Conservation (phyloP, 352 stramenopile species). For the Pythium graminicola region DNA sequence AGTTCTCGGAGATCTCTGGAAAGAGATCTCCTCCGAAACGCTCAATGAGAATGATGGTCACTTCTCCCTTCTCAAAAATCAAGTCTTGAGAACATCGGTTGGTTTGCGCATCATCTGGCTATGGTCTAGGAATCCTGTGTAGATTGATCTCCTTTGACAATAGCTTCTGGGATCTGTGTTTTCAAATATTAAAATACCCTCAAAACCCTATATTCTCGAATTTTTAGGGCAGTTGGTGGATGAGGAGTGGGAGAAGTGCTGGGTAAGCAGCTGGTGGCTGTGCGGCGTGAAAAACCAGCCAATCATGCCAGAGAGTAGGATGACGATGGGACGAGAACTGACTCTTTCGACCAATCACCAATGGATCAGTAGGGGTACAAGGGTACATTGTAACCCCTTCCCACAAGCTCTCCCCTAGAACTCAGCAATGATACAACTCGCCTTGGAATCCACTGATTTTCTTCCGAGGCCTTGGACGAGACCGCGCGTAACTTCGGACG, state of each 20-base stretch:
- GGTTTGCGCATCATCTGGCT: too few relatives aligned
- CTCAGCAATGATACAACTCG: slow-evolving; percentile 22
- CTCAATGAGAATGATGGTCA: neutral
- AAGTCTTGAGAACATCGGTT: too few relatives aligned
- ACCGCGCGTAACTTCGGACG: too few relatives aligned
- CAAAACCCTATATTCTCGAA: slow-evolving; percentile 7
- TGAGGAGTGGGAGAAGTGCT: slow-evolving; percentile 4
- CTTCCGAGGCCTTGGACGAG: neutral
- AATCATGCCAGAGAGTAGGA: slow-evolving; percentile 14
- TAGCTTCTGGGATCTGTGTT: neutral
- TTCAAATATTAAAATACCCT: neutral
- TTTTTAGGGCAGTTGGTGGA: neutral
- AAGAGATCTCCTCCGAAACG: neutral
- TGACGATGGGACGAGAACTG: slow-evolving; percentile 16
- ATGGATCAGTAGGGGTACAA: neutral
- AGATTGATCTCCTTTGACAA: neutral
- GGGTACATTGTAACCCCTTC: slow-evolving; percentile 13
- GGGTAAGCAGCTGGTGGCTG: slow-evolving; percentile 10
- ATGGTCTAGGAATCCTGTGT: neutral
- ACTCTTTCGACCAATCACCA: slow-evolving; percentile 19
- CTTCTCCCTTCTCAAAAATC: too few relatives aligned
- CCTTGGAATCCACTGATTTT: slow-evolving; percentile 21
- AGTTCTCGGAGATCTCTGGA: neutral
- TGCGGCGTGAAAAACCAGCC: slow-evolving; percentile 15
- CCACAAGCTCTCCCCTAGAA: slow-evolving; percentile 4